Percentiles rank a stretch among this genome's conserved stretches.
Conservation (phyloP, 441 rosid species). For the Adansonia madagascariensis region DNA sequence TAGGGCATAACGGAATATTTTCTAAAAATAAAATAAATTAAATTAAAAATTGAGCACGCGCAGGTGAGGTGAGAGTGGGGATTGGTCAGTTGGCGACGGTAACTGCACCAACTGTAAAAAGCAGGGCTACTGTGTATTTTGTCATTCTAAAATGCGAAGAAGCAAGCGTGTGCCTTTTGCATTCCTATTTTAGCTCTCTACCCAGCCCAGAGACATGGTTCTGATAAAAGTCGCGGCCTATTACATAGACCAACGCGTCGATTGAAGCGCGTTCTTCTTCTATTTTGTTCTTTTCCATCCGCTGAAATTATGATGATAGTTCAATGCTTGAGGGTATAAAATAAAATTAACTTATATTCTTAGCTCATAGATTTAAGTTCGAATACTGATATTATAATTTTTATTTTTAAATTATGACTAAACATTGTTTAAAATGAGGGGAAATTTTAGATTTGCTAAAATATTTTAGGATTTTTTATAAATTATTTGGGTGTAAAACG, state of each 20-base stretch:
- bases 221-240: slow-evolving; percentile 10
- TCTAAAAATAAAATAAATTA: neutral
- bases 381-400: no score
- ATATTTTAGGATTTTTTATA: no score
- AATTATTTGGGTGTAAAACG: neutral
- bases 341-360: no score
- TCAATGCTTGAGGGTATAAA: no score
- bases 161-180: slow-evolving; percentile 38
- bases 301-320: no score
- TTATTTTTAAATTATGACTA: no score
- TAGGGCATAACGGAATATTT: neutral
- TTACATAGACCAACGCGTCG: slow-evolving; percentile 19
- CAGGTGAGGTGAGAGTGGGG: slow-evolving; percentile 14
- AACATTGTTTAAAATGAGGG: no score
- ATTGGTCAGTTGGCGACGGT: neutral
- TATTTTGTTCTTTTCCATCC: neutral
- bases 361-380: no score
- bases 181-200: slow-evolving; percentile 3
- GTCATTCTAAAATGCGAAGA: slow-evolving; percentile 7
- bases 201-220: slow-evolving; percentile 24
- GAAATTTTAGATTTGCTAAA: no score
- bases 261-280: neutral
- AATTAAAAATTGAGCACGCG: slow-evolving; percentile 19
- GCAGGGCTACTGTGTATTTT: neutral
- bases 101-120: neutral